A percentile compares a stretch with the other conserved stretches of the same genome.
Conservation (phyloP, 495 filamentous ascomycete species). For the Beverwykella pulmonaria region DNA sequence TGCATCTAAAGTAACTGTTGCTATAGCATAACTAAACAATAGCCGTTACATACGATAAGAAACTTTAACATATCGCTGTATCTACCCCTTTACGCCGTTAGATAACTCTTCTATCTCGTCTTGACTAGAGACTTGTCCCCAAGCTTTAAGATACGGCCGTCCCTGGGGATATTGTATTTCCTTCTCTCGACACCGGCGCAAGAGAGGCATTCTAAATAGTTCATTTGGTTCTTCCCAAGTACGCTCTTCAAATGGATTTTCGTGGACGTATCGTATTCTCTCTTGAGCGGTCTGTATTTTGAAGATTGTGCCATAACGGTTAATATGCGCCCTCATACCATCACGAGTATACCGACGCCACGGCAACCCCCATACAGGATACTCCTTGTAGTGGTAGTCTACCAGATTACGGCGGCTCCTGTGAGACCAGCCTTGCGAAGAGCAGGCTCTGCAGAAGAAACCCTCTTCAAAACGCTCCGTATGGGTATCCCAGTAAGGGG, state of each 20-base stretch:
- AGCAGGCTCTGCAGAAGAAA: constrained; percentile 13
- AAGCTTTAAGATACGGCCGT: not conserved
- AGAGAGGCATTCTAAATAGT: not conserved
- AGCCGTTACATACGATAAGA: too few relatives aligned
- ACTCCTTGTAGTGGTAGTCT: not conserved
- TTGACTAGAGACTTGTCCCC: not conserved
- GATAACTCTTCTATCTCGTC: not conserved
- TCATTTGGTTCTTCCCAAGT: too few relatives aligned
- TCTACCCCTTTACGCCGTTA: too few relatives aligned
- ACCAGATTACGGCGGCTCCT: not conserved
- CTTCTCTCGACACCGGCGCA: constrained; percentile 9
- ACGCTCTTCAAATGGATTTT: too few relatives aligned
- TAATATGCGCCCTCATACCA: constrained; percentile 11
- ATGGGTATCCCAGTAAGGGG: constrained; percentile 6
- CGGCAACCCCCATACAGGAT: constrained; percentile 8
- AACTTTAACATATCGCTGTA: too few relatives aligned
- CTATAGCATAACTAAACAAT: too few relatives aligned
- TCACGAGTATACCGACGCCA: constrained; percentile 9
- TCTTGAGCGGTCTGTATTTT: not conserved
- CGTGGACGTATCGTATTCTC: constrained; percentile 4
- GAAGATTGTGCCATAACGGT: constrained; percentile 11
- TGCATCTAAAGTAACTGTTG: too few relatives aligned
- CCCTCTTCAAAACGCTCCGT: constrained; percentile 7
- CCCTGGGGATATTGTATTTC: constrained; percentile 10
- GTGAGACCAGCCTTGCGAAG: constrained; percentile 11